phyloP scores from a whole-genome alignment of 352 stramenopile genomes.

The Phytophthora nicotianae region DNA sequence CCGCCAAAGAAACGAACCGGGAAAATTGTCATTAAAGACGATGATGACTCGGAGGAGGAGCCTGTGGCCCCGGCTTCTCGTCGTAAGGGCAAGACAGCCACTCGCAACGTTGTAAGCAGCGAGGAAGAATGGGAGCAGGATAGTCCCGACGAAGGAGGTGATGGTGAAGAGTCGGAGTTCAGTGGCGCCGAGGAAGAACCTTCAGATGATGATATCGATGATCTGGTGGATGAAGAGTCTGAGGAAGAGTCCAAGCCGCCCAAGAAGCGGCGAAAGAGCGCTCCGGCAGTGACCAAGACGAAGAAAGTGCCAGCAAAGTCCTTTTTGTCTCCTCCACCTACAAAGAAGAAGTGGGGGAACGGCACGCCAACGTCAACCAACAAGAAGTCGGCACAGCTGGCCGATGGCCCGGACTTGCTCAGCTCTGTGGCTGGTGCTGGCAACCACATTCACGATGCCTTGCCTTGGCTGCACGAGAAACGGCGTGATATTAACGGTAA shows the following conservation, averaged over 20 bases:
- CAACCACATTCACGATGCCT: slow-evolving; percentile 91
- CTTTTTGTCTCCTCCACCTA: slow-evolving; percentile 47
- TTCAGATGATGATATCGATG: slow-evolving; percentile 50
- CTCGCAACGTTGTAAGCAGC: slow-evolving; percentile 46
- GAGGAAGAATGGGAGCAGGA: slow-evolving; percentile 64
- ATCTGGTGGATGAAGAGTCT: slow-evolving; percentile 49
- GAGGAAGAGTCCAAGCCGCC: slow-evolving; percentile 41
- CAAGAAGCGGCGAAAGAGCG: slow-evolving; percentile 56
- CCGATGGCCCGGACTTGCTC: slow-evolving; percentile 23
- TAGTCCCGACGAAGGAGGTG: slow-evolving; percentile 23
- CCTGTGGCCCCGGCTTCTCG: slow-evolving; percentile 25
- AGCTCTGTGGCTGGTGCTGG: slow-evolving; percentile 59
- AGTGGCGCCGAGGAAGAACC: slow-evolving; percentile 57
- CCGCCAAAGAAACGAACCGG: slow-evolving; percentile 40
- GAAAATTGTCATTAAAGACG: slow-evolving; percentile 81
- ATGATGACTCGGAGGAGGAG: slow-evolving; percentile 76
- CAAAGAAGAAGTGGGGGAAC: slow-evolving; percentile 33
- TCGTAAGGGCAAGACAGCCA: slow-evolving; percentile 26
- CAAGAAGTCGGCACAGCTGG: slow-evolving; percentile 39
- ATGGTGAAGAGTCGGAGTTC: slow-evolving; percentile 67
- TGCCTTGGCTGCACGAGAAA: slow-evolving; percentile 89
- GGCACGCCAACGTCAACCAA: slow-evolving; percentile 17
- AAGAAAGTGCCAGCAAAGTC: slow-evolving; percentile 35
- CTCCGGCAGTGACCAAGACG: slow-evolving; percentile 25
- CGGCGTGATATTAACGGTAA: slow-evolving; percentile 91